Conservation (phyloP, 2,329 filamentous ascomycete species). For the Fusarium piperis region DNA sequence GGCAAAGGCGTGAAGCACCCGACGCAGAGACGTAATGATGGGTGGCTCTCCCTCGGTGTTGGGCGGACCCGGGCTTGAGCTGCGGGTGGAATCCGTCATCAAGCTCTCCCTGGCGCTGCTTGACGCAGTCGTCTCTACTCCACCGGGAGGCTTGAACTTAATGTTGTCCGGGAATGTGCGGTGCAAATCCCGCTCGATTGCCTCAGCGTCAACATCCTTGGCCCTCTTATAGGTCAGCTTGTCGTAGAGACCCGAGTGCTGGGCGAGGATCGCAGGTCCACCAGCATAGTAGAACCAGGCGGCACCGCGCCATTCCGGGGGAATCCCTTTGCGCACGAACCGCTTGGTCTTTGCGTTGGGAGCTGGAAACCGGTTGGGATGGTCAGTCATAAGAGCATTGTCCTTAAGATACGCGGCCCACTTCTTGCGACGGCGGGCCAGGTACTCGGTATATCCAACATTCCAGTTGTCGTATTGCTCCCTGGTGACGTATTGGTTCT, state of each 20-base stretch:
- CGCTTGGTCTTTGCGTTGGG: conserved; percentile 86
- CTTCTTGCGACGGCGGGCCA: conserved; percentile 79
- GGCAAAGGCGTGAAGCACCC: conserved; percentile 89
- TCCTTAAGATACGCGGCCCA: conserved; percentile 84
- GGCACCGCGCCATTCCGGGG: conserved; percentile 91
- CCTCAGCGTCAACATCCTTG: conserved; percentile 80
- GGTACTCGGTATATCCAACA: conserved; percentile 75
- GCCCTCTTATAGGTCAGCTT: conserved; percentile 72
- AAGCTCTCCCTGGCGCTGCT: conserved; percentile 48
- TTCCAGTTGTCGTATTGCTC: conserved; percentile 88
- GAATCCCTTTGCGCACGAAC: conserved; percentile 92
- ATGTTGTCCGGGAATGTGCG: conserved; percentile 96
- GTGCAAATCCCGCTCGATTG: conserved; percentile 93
- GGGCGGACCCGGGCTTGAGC: conserved; percentile 47
- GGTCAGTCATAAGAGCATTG: conserved; percentile 74
- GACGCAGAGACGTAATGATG: conserved; percentile 82
- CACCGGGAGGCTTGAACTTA: conserved; percentile 77
- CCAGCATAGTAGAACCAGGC: conserved; percentile 98
- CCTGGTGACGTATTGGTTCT: conserved; percentile 78
- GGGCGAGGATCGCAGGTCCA: conserved; percentile 80
- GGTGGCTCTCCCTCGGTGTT: conserved; percentile 69
- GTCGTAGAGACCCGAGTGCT: conserved; percentile 81
- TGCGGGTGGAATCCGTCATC: conserved; percentile 46
- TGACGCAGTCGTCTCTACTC: conserved; percentile 46
- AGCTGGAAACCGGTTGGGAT: conserved; percentile 81